Base-by-base conservation (phyloP, 2,329 filamentous ascomycete genomes). In the Scleromitrula shiraiana region DNA sequence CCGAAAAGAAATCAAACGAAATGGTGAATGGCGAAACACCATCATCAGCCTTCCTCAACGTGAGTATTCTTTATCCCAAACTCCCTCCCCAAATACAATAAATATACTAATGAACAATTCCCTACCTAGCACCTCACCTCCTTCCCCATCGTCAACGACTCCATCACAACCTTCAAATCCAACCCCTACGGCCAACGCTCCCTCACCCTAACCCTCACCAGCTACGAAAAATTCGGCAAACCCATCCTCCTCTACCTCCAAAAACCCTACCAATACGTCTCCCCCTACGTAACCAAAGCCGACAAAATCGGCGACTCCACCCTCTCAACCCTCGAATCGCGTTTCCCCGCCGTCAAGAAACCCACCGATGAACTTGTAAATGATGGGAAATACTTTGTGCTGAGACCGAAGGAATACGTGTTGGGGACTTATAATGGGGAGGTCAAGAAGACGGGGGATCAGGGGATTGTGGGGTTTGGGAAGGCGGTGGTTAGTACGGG, bases 181-280 rank as follows among this genome's bases (percentile, higher is more conserved):
- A 88, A 91, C 70, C 83, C 87, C 42, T 83, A 87, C 64, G 90
- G 87, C 63, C 83, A 88, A 66, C 89, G 83, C 70, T 90, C 88
- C 36, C 72, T 96, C 64, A 75, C 46, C 19, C 22, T 57, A 3
- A 55, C 55, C 15, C 19, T 37, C 3, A 32, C 49, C 12, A 39
- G 43, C 5, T 53, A 54, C 46, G 50, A 51, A 8, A 52, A 49
- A 14, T 76, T 95, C 61, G 83, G 84, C 64, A 83, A 82, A 58
- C 88, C 89, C 17, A 70, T 95, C 54, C 70, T 91, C 47, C 85
- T 87, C 23, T 88, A 88, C 69, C 72, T 96, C 59, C 68, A 80
- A 60, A 85, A 78, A 59, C 89, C 90, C 29, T 91, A 88, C 71
- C 75, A 78, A 63, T 93, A 87, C 65, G 77, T 95, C 54, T 82